Conservation (phyloP, 768 basidiomycete species). For the Mrakia frigida region DNA sequence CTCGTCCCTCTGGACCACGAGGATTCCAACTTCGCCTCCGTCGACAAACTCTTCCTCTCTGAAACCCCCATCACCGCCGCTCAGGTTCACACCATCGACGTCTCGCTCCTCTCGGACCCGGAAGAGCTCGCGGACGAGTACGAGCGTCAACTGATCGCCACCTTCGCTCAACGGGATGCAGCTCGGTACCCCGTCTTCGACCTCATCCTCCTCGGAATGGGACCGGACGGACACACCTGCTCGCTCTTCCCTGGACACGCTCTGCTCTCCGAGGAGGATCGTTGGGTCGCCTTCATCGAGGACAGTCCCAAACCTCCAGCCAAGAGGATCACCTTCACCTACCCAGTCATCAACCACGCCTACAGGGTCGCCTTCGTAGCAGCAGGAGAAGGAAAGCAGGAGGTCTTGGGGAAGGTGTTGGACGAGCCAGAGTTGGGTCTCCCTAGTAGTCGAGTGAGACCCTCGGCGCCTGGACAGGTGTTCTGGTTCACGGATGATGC, state of each 20-base stretch:
- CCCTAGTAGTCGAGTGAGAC: conserved; percentile 76
- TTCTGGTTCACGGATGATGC: conserved; percentile 94
- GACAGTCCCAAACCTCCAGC: conserved; percentile 93
- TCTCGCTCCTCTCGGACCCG: conserved; percentile 51
- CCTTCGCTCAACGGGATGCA: conserved; percentile 86
- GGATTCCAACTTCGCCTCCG: conserved; percentile 85
- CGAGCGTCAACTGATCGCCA: conserved; percentile 64
- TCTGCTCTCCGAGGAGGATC: conserved; percentile 74
- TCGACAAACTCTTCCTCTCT: conserved; percentile 66
- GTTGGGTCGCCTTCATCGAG: conserved; percentile 90
- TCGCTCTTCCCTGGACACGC: conserved; percentile 92
- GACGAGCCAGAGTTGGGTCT: conserved; percentile 73
- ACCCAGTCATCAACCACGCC: conserved; percentile 46
- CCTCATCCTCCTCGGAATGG: conserved; percentile 92
- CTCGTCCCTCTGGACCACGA: conserved; percentile 85
- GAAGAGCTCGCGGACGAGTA: conserved; percentile 50
- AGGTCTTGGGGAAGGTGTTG: conserved; percentile 64
- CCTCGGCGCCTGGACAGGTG: conserved; percentile 70
- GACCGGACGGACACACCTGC: conserved; percentile 96
- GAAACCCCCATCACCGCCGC: conserved; percentile 69
- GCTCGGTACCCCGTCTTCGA: conserved; percentile 98
- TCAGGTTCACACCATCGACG: conserved; percentile 82
- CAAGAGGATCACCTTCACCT: conserved; percentile 82
- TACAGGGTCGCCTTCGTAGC: conserved; percentile 84
- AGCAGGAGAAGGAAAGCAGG: conserved; percentile 72